phyloP scores from a whole-genome alignment of 2,329 filamentous ascomycete species.

The Microdochium paspali region DNA sequence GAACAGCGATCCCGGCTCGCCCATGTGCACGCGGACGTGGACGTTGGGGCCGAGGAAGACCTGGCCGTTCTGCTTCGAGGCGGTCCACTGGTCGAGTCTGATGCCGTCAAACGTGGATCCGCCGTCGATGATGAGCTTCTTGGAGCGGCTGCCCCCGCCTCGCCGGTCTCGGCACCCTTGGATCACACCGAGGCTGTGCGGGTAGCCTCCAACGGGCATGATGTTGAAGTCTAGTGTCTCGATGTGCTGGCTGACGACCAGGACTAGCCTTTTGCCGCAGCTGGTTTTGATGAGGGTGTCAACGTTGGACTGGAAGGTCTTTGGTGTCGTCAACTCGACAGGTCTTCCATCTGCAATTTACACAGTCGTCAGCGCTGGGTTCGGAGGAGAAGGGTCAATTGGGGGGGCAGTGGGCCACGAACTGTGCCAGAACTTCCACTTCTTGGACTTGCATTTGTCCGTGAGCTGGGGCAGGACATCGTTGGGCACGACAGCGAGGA shows the following conservation, averaged over 20 bases:
- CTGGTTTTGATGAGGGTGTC: not conserved
- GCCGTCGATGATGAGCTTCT: not conserved
- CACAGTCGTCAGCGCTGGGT: not conserved
- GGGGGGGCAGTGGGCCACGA: not conserved
- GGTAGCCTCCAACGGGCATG: not conserved
- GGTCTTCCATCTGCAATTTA: not conserved
- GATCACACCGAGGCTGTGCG: not conserved
- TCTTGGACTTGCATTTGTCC: not conserved
- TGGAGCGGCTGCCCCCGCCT: not conserved
- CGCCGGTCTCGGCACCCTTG: not conserved
- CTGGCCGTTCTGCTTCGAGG: not conserved
- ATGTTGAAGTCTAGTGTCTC: not conserved
- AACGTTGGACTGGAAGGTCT: not conserved
- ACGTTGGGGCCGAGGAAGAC: not conserved
- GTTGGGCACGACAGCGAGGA: not conserved
- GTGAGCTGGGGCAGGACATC: not conserved
- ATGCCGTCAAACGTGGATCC: not conserved
- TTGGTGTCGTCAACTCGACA: not conserved
- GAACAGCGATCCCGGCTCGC: not conserved
- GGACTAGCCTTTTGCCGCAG: not conserved
- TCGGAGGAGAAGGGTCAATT: no score
- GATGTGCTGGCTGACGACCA: not conserved
- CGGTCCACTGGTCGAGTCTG: not conserved
- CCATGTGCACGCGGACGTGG: not conserved
- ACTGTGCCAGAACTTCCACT: not conserved